Conservation (phyloP, 2,329 filamentous ascomycete genomes). For the Stagonosporopsis rhizophila region DNA sequence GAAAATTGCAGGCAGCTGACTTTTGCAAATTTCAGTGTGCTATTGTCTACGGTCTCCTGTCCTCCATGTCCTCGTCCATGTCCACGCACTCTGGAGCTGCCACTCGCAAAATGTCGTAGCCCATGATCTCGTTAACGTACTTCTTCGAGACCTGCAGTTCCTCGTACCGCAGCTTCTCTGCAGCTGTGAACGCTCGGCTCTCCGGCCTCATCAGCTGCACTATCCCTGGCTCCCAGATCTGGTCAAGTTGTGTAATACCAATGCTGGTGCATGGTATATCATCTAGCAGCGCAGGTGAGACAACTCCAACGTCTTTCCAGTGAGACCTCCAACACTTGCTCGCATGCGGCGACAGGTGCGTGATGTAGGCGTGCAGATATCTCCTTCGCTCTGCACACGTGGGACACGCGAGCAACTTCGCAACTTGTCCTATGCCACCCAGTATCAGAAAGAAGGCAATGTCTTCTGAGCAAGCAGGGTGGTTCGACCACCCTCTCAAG, state of each 20-base stretch:
- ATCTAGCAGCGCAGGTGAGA: slow-evolving; percentile 44
- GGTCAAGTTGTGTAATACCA: slow-evolving; percentile 46
- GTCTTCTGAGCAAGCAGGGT: slow-evolving; percentile 45
- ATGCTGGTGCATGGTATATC: slow-evolving; percentile 47
- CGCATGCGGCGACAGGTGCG: slow-evolving; percentile 45
- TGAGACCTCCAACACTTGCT: slow-evolving; percentile 44
- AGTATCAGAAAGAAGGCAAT: slow-evolving; percentile 46
- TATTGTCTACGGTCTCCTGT: slow-evolving; percentile 4
- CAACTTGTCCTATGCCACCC: slow-evolving; percentile 45
- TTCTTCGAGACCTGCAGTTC: slow-evolving; percentile 38
- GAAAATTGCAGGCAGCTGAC: neutral
- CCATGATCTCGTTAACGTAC: slow-evolving; percentile 48
- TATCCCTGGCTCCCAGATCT: slow-evolving; percentile 46
- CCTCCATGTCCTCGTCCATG: slow-evolving; percentile 27
- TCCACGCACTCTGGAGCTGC: slow-evolving; percentile 17
- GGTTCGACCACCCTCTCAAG: slow-evolving; percentile 41
- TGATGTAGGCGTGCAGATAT: slow-evolving; percentile 44
- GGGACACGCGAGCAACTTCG: slow-evolving; percentile 43
- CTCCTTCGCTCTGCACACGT: slow-evolving; percentile 43
- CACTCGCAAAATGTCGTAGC: slow-evolving; percentile 46
- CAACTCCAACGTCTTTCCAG: slow-evolving; percentile 45
- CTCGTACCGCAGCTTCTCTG: slow-evolving; percentile 38
- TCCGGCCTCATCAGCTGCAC: slow-evolving; percentile 41
- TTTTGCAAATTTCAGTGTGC: neutral
- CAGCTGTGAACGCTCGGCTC: slow-evolving; percentile 39